Conservation (phyloP, 2,329 filamentous ascomycete species). For the Fusarium miscanthi region DNA sequence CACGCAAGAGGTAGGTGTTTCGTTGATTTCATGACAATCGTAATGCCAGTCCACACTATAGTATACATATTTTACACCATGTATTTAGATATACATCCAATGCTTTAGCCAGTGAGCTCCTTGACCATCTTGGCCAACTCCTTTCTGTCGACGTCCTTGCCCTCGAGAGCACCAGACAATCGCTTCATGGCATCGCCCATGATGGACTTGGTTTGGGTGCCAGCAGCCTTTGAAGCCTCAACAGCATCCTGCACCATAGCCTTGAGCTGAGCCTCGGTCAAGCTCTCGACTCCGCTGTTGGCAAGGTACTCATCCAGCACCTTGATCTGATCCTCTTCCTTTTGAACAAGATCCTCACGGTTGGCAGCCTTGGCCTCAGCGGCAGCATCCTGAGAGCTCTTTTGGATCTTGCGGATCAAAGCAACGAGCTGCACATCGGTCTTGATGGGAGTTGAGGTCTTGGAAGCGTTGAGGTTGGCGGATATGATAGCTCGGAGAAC, state of each 20-base stretch:
- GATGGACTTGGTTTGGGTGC: constrained; percentile 57
- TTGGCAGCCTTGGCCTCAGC: constrained; percentile 73
- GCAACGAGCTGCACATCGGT: constrained; percentile 76
- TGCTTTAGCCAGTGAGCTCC: constrained; percentile 50
- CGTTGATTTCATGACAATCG: constrained; percentile 11
- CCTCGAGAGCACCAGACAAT: constrained; percentile 66
- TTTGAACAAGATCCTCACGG: constrained; percentile 75
- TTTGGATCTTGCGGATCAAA: constrained; percentile 73
- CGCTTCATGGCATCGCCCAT: constrained; percentile 73
- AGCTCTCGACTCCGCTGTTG: constrained; percentile 66
- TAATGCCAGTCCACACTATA: constrained; percentile 19
- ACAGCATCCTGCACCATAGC: constrained; percentile 63
- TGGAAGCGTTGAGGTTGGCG: constrained; percentile 79
- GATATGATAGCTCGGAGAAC: constrained; percentile 77
- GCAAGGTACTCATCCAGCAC: constrained; percentile 74
- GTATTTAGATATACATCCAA: not conserved
- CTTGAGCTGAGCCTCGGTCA: constrained; percentile 69
- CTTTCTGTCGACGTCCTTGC: constrained; percentile 72
- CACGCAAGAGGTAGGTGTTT: constrained; percentile 15
- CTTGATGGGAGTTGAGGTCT: constrained; percentile 75
- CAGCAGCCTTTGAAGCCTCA: constrained; percentile 60
- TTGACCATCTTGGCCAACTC: constrained; percentile 72
- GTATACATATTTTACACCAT: constrained; percentile 44
- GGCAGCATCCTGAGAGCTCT: constrained; percentile 67
- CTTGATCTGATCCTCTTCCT: constrained; percentile 73